Evolutionary conservation across 768 basidiomycete genomes (phyloP), one percentile per base, ranked within the genome.

Genomic region (Boletellus sp.): DNA sequence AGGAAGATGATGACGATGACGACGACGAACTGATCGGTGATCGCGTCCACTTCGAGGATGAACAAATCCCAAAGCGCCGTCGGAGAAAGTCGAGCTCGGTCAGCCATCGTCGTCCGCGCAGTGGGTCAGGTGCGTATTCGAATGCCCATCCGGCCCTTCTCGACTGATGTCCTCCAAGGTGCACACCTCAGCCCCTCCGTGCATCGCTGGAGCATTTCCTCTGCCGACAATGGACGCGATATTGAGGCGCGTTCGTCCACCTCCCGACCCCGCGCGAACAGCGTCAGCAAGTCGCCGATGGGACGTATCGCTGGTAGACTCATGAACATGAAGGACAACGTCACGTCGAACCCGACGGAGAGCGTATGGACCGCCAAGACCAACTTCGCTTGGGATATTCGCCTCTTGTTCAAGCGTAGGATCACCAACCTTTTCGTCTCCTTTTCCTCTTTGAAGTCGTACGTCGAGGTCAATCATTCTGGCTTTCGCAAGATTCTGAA

Each of bases 401-500:
- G 90, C 16, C 74, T 94, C 24, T 71, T 94, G 20, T 94, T 87
- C 77, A 98, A 97, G 72, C 83, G 94, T 37, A 76, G 86, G 54
- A 90, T 98, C 45, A 89, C 91, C 0, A 83, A 76, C 41, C 76
- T 93, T 11, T 96, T 89, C 66, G 81, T 93, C 38, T 76, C 83
- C 6, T 76, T 85, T 40, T 84, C 84, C 13, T 83, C 84, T 24
- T 76, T 98, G 49, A 80, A 78, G 65, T 87, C 91, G 6, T 99
- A 92, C 56, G 83, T 92, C 48, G 92, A 97, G 60, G 72, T 96
- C 50, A 98, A 98, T 66, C 79, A 90, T 64, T 88, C 91, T 0
- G 95, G 94, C 1, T 92, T 97, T 71, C 80, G 91, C 58, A 97
- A 97, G 75, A 94, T 95, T 33, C 66, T 94, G 63, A 97, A 97